Evolutionary conservation across 148 eudicot species (phyloP).

Genomic region (Silene conica): DNA sequence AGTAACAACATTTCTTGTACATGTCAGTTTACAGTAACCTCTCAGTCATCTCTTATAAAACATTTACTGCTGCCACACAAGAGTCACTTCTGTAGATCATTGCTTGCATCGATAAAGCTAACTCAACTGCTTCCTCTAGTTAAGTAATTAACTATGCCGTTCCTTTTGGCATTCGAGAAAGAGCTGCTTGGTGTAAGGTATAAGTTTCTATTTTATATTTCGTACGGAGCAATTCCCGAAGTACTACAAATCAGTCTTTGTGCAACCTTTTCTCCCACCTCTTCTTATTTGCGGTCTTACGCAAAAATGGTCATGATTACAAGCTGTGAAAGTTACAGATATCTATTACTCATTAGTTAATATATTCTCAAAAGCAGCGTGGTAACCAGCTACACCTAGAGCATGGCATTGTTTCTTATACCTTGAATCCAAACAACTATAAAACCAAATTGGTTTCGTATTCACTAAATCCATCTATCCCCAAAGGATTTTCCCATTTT

Average conservation of each 20-base stretch:
- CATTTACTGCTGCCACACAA: neutral
- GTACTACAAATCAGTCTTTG: neutral
- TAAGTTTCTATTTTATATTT: too few relatives aligned
- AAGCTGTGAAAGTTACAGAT: neutral
- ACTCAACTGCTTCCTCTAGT: neutral
- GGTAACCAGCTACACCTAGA: neutral
- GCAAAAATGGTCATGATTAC: neutral
- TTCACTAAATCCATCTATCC: neutral
- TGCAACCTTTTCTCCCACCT: neutral
- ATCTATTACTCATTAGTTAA: neutral
- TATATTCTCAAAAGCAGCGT: neutral
- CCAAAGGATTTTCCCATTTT: neutral
- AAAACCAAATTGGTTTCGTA: neutral
- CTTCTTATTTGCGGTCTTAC: neutral
- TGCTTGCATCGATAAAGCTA: neutral
- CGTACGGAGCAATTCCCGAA: too few relatives aligned
- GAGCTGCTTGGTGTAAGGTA: too few relatives aligned
- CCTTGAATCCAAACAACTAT: neutral
- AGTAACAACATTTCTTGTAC: neutral
- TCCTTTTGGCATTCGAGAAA: too few relatives aligned
- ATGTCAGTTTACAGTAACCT: constrained; percentile 1
- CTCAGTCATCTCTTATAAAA: neutral
- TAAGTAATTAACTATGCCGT: too few relatives aligned
- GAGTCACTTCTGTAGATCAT: neutral
- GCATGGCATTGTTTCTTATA: neutral